Evolutionary conservation across 164 flowering plant genomes (phyloP).

Genomic region (Aristolochia californica): DNA sequence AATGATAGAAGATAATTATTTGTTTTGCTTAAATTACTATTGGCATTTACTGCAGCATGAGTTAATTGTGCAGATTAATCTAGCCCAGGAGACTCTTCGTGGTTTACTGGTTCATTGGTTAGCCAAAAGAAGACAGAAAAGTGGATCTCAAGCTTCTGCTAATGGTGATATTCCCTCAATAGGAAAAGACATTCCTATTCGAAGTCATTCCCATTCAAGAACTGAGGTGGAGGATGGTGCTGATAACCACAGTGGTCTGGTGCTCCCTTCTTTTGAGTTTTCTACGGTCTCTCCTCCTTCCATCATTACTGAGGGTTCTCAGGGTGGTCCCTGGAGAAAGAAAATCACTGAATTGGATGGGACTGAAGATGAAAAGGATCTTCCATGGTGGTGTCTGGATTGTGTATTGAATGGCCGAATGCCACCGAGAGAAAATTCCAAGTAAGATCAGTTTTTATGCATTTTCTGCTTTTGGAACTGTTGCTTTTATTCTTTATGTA

Average conservation of each 20-base stretch:
- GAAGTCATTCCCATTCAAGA: constrained; percentile 54
- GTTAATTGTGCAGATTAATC: constrained; percentile 58
- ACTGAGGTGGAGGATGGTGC: constrained; percentile 59
- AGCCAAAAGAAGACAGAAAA: constrained; percentile 56
- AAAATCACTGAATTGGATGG: constrained; percentile 84
- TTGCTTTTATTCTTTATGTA: too few relatives aligned
- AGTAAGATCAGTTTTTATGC: constrained; percentile 40
- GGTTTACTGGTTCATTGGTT: constrained; percentile 82
- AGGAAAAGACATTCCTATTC: constrained; percentile 44
- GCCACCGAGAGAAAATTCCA: constrained; percentile 87
- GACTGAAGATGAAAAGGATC: constrained; percentile 88
- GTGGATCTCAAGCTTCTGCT: constrained; percentile 49
- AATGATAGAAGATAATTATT: neutral
- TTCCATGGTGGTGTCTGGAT: constrained; percentile 96
- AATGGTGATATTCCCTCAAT: constrained; percentile 56
- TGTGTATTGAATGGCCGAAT: constrained; percentile 79
- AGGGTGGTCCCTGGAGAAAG: constrained; percentile 97
- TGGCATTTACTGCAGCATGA: neutral
- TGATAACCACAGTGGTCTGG: constrained; percentile 53
- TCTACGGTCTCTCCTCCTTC: constrained; percentile 79
- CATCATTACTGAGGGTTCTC: constrained; percentile 90
- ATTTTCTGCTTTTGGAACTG: too few relatives aligned
- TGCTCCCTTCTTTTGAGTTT: constrained; percentile 88
- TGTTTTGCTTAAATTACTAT: neutral
- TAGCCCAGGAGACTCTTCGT: constrained; percentile 94